Base-by-base conservation (phyloP, 805 yeast species). In the Naumovozyma baii region DNA sequence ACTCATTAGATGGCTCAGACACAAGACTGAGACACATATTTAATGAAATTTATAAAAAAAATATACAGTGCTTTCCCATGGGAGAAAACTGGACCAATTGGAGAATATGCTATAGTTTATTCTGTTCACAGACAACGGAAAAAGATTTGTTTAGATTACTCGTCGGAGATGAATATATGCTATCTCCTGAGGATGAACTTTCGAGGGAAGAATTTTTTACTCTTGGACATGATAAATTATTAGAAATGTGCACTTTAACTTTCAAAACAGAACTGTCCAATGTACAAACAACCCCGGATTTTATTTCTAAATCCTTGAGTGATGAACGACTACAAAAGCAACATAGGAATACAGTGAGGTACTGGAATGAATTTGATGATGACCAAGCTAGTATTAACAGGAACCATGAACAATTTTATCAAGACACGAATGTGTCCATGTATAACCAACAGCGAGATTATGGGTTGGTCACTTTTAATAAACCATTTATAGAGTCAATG, bases 291-390 rank as follows among this genome's bases (percentile, higher is more conserved):
- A 22, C 26, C 10, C 26, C 26, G 7, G 10, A 22, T 10, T 22
- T 22, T 22, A 22, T 7, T 7, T 10, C 26, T 7, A 7, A 22
- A 7, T 10, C 26, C 26, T 22, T 7, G 9, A 22, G 10, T 22
- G 26, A 22, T 7, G 10, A 20, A 19, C 9, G 16, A 19, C 3
- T n/a, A 32, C 26, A 18, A 16, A 31, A 18, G 4, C 17, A 16
- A 25, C 15, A 20, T 8, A 33, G 36, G 8, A 18, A 36, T 8
- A 19, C 40, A 7, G 39, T 50, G 3, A 43, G 62, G 22, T 59
- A 59, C 35, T 59, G 63, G 63, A 59, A 59, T 41, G 63, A 59
- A 43, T 57, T 59, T 40, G 63, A 59, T 40, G 59, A 55, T 37
- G 61, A 52, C 1, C 57, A 57, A 22, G 57, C 43, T 20, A 33